These are phyloP conservation scores for Pythium insidiosum DNA, from an alignment of 352 stramenopile species.

Conservation along the genomic window DNA sequence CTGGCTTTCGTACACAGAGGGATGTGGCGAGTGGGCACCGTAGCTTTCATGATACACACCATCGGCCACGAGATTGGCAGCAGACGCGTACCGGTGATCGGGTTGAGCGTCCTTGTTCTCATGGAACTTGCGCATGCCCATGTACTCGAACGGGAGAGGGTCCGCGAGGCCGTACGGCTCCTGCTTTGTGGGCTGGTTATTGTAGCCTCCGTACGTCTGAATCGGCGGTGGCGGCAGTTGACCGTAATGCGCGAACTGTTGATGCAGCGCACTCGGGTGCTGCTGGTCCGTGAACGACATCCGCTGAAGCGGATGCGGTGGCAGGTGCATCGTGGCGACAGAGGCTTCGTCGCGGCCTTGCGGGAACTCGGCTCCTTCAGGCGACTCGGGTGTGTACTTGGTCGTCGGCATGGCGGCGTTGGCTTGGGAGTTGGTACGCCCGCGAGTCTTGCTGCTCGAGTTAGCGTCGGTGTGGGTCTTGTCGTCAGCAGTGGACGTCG, in stretches of 20 bases:
- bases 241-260: slow-evolving; percentile 15
- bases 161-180: slow-evolving; percentile 67
- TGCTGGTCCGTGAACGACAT: too few species aligned
- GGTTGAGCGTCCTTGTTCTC: slow-evolving; percentile 11
- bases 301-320: slow-evolving; percentile 4
- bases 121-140: slow-evolving; percentile 33
- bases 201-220: slow-evolving; percentile 20
- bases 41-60: slow-evolving; percentile 8
- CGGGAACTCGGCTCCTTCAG: too few species aligned
- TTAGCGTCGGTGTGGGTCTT: background rate
- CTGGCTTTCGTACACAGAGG: slow-evolving; percentile 17
- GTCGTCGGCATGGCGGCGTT: too few species aligned
- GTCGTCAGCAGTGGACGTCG: background rate
- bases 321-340: slow-evolving; percentile 5
- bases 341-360: too few species aligned
- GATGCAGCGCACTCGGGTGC: slow-evolving; percentile 5
- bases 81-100: slow-evolving; percentile 14
- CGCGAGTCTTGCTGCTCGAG: too few species aligned
- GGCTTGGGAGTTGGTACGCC: too few species aligned
- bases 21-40: slow-evolving; percentile 12
- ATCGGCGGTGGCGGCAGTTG: slow-evolving; percentile 17
- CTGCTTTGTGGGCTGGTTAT: too few species aligned
- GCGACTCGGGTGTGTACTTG: too few species aligned
- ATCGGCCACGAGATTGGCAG: background rate
- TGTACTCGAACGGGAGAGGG: slow-evolving; percentile 76